Conservation (phyloP, 352 stramenopile genomes). For the Globisporangium lucens region DNA sequence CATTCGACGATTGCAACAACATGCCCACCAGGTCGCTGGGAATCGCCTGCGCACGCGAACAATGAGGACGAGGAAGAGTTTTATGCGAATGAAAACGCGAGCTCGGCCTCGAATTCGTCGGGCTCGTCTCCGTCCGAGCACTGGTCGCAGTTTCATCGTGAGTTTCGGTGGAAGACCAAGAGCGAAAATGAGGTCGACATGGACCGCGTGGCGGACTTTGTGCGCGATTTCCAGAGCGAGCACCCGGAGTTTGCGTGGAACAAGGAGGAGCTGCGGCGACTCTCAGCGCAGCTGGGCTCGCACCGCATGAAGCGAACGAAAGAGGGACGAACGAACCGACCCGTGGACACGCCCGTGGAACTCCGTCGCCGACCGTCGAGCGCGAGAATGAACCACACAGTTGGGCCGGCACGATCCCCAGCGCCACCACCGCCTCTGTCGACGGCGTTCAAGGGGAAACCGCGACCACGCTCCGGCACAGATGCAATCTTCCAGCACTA, state of each 20-base stretch:
- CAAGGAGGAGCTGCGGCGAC: conserved; percentile 30
- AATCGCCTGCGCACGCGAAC: not conserved
- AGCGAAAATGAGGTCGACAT: conserved; percentile 22
- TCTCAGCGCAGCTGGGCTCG: conserved; percentile 21
- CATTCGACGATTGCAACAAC: not conserved
- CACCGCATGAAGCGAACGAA: conserved; percentile 22
- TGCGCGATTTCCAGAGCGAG: conserved; percentile 22
- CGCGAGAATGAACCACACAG: not conserved
- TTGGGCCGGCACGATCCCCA: not conserved
- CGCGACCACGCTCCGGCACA: conserved; percentile 7
- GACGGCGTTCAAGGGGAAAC: not conserved
- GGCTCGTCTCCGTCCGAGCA: conserved; percentile 12
- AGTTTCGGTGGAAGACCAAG: not conserved
- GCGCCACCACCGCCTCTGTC: not conserved
- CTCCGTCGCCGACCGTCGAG: conserved; percentile 1
- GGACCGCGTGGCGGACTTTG: conserved; percentile 28
- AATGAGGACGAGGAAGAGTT: not conserved
- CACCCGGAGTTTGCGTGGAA: conserved; percentile 32
- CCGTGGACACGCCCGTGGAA: conserved; percentile 7
- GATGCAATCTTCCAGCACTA: conserved; percentile 15
- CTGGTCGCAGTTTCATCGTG: not conserved
- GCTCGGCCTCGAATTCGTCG: not conserved
- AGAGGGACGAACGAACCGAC: conserved; percentile 19
- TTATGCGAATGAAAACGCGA: not conserved
- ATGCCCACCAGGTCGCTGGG: not conserved